phyloP scores from a whole-genome alignment of 225 moss, liverwort and hornwort species.

The Pseudisothecium myosuroides region DNA sequence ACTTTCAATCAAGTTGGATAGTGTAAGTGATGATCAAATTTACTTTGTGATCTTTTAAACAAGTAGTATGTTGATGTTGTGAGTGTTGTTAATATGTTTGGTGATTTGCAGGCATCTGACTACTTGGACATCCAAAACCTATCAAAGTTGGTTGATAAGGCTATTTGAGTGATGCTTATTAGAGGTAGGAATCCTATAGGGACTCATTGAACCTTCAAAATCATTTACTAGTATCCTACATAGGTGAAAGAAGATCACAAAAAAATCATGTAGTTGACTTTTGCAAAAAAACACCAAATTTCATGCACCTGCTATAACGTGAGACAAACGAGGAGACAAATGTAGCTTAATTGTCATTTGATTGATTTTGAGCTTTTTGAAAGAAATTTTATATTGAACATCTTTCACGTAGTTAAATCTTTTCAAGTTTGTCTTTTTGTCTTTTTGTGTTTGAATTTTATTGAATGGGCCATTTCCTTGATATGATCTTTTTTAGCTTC shows the following conservation, averaged over 20 bases:
- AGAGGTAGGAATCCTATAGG: not conserved
- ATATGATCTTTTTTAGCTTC: not conserved
- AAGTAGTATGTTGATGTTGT: not conserved
- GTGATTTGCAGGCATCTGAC: not conserved
- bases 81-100: not conserved
- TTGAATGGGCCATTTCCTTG: not conserved
- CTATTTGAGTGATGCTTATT: not conserved
- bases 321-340: fast-evolving
- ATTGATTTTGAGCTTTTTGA: not conserved
- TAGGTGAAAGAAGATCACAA: no score
- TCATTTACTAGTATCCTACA: no score
- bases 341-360: not conserved
- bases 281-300: no score
- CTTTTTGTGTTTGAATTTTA: not conserved
- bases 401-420: not conserved
- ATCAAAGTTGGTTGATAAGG: no score
- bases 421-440: not conserved
- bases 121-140: not conserved
- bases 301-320: not conserved
- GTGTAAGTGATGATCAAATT: not conserved
- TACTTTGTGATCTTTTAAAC: not conserved
- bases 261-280: no score
- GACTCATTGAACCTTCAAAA: not conserved
- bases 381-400: not conserved
- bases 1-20: no score